Evolutionary conservation across 192 early-diverging fungal species (phyloP).

Genomic region (Coemansia sp.): DNA sequence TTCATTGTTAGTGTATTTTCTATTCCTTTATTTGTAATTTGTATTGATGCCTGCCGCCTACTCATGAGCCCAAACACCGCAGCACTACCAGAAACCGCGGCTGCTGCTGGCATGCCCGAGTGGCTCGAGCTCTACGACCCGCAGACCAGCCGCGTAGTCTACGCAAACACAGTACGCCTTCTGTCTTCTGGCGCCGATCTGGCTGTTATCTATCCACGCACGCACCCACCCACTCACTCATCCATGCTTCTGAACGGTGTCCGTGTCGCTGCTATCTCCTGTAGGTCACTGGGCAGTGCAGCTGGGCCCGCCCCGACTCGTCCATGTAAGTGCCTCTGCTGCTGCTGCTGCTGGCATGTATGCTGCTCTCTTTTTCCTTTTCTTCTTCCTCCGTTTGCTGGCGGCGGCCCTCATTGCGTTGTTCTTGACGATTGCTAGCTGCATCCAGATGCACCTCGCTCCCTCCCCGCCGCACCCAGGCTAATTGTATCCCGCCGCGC

Average conservation of each 20-base stretch:
- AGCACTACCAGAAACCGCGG: constrained; percentile 8
- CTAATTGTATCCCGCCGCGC: background rate
- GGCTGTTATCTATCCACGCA: background rate
- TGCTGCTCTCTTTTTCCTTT: background rate
- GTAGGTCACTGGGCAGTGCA: constrained; percentile 83
- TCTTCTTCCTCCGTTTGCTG: background rate
- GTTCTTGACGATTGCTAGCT: background rate
- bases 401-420: background rate
- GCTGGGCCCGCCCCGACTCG: constrained; percentile 48
- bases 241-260: background rate
- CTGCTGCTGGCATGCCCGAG: constrained; percentile 15
- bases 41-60: constrained; percentile 15
- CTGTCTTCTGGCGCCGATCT: background rate
- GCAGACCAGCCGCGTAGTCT: constrained; percentile 66
- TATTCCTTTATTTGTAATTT: constrained; percentile 12
- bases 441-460: background rate
- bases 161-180: constrained; percentile 66
- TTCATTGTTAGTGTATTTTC: constrained; percentile 8
- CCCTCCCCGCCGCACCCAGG: background rate
- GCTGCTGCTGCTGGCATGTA: background rate
- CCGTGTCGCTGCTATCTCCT: background rate
- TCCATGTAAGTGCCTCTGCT: constrained; percentile 37
- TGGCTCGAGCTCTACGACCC: constrained; percentile 77
- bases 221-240: too few species aligned
- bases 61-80: constrained; percentile 27